These are phyloP conservation scores for Cyberlindnera sargentensis DNA, from an alignment of 805 yeast species.

Conservation along the genomic window DNA sequence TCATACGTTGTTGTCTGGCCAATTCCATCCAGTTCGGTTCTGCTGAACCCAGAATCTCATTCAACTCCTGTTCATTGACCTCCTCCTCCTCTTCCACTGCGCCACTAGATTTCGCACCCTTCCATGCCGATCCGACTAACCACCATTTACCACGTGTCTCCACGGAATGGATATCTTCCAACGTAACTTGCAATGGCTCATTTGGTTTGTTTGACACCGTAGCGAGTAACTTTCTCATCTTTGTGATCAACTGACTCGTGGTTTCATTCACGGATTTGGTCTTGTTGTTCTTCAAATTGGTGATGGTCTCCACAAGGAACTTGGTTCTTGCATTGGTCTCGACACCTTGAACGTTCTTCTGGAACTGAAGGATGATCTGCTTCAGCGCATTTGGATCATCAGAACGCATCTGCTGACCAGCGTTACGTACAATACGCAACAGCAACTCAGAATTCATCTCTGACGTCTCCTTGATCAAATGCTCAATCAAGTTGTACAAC, in stretches of 20 bases:
- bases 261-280: constrained; percentile 47
- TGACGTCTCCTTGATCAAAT: constrained; percentile 45
- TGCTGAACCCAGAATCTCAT: constrained; percentile 15
- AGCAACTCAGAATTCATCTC: constrained; percentile 76
- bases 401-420: constrained; percentile 79
- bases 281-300: constrained; percentile 82
- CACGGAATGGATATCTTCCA: constrained; percentile 72
- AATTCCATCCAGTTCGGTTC: constrained; percentile 82
- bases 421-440: constrained; percentile 59
- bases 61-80: constrained; percentile 13
- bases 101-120: constrained; percentile 41
- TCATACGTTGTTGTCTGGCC: constrained; percentile 85
- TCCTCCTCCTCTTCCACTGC: constrained; percentile 9
- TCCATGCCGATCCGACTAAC: constrained; percentile 98
- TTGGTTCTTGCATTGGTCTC: constrained; percentile 55
- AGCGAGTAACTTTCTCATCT: constrained; percentile 61
- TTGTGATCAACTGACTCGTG: constrained; percentile 42
- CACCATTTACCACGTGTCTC: constrained; percentile 95
- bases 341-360: constrained; percentile 31
- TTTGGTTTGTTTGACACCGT: constrained; percentile 37
- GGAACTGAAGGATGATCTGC: constrained; percentile 61
- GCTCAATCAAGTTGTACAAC: constrained; percentile 66
- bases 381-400: constrained; percentile 87
- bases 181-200: constrained; percentile 80
- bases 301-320: constrained; percentile 78